Conservation (phyloP, 2,329 filamentous ascomycete species). For the Drechslera avenae region DNA sequence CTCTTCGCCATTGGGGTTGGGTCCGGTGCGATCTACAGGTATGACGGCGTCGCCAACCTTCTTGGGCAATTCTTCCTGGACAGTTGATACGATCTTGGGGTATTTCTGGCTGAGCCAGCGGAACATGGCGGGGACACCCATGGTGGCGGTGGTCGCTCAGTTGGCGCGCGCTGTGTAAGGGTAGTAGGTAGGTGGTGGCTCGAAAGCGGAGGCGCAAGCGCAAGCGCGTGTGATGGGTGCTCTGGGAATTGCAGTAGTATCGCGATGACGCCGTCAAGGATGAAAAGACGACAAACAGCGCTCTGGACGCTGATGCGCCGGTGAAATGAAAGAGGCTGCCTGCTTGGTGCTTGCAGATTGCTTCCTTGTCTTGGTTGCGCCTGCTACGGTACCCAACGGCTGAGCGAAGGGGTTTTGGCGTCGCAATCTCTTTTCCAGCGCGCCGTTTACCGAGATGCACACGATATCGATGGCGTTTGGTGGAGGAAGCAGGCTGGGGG, state of each 20-base stretch:
- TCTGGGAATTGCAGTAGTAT: constrained; percentile 24
- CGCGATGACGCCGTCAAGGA: constrained; percentile 23
- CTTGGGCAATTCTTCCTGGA: constrained; percentile 82
- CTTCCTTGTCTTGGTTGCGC: constrained; percentile 3
- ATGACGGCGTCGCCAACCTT: constrained; percentile 83
- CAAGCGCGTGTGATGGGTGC: constrained; percentile 22
- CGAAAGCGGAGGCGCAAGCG: constrained; percentile 23
- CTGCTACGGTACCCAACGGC: constrained; percentile 6
- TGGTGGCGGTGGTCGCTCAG: constrained; percentile 51
- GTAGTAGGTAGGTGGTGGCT: constrained; percentile 2
- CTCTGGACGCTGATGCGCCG: constrained; percentile 19
- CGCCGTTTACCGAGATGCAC: constrained; percentile 9
- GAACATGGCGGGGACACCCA: constrained; percentile 95
- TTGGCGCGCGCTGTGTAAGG: constrained; percentile 16
- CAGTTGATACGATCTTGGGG: constrained; percentile 92
- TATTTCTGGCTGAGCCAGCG: constrained; percentile 97
- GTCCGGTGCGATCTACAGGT: constrained; percentile 80
- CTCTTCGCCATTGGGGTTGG: constrained; percentile 97
- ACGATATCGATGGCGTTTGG: constrained; percentile 13
- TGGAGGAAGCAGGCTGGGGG: constrained; percentile 2
- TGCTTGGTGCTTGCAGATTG: not conserved
- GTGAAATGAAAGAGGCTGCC: constrained; percentile 19
- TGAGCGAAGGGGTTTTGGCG: not conserved
- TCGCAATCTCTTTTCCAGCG: constrained; percentile 10
- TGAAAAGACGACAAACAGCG: constrained; percentile 14